Conservation (phyloP, 345 rosid species). For the Syzygium aromaticum region DNA sequence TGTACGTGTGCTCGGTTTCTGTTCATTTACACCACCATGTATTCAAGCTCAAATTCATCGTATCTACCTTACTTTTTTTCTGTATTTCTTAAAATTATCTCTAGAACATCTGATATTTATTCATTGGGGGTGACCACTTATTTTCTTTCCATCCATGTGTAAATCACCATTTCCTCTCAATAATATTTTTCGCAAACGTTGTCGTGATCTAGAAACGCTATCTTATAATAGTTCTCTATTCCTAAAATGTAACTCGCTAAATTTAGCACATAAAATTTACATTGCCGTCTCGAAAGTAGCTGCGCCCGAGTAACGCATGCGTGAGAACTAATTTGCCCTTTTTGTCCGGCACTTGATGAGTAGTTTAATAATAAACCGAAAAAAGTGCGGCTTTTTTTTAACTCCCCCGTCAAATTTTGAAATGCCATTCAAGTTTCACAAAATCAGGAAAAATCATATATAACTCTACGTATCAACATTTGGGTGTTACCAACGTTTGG, state of each 20-base stretch:
- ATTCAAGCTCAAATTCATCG: not conserved
- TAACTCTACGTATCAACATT: not conserved
- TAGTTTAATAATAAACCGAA: not conserved
- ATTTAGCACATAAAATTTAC: not conserved
- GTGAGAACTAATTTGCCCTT: no score
- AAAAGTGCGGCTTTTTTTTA: not conserved
- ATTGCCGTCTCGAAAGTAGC: not conserved
- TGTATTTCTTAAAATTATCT: not conserved
- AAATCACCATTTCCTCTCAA: not conserved
- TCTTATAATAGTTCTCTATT: not conserved
- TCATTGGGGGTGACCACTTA: not conserved
- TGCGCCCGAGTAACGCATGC: fast-evolving
- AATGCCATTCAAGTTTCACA: not conserved
- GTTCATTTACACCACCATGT: not conserved
- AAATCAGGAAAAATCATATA: not conserved
- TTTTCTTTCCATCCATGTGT: not conserved
- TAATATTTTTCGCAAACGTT: not conserved
- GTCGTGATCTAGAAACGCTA: not conserved
- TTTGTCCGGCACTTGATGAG: no score
- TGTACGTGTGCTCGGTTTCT: not conserved
- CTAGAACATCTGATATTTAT: not conserved
- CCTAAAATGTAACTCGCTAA: not conserved
- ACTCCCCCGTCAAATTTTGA: not conserved
- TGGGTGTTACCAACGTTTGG: not conserved
- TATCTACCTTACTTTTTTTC: not conserved